These are phyloP conservation scores for Phymatotrichopsis omnivora DNA, from an alignment of 2,329 filamentous ascomycete species.

Conservation along the genomic window DNA sequence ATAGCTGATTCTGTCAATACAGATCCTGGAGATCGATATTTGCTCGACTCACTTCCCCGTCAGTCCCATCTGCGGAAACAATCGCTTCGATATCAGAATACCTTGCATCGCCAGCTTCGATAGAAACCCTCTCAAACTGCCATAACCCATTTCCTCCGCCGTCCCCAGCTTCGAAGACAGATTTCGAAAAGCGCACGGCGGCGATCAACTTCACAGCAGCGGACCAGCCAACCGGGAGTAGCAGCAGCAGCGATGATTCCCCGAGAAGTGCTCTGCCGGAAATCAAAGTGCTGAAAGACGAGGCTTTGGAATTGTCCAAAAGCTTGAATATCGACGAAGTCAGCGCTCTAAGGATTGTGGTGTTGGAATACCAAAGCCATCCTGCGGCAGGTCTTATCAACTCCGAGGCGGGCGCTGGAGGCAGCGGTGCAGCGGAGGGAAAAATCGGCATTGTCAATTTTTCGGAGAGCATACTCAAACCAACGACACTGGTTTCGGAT, in stretches of 20 bases:
- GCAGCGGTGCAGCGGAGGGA: slow-evolving; percentile 24
- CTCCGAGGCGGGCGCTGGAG: slow-evolving; percentile 14
- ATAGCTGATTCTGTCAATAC: slow-evolving; percentile 46
- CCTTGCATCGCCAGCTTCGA: slow-evolving; percentile 58
- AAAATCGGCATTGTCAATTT: slow-evolving; percentile 25
- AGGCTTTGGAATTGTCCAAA: slow-evolving; percentile 76
- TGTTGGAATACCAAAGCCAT: slow-evolving; percentile 75
- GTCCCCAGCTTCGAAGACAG: slow-evolving; percentile 53
- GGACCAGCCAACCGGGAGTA: slow-evolving; percentile 43
- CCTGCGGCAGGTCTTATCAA: slow-evolving; percentile 43
- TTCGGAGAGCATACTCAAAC: slow-evolving; percentile 2
- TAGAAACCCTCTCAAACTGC: slow-evolving; percentile 57
- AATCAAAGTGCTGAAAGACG: slow-evolving; percentile 69
- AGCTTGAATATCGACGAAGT: slow-evolving; percentile 69
- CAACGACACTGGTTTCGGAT: slow-evolving; percentile 12
- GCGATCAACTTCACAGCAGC: slow-evolving; percentile 65
- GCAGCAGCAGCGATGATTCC: slow-evolving; percentile 6
- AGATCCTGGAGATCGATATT: slow-evolving; percentile 52
- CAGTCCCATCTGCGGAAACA: slow-evolving; percentile 30
- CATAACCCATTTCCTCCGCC: slow-evolving; percentile 56
- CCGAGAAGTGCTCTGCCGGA: slow-evolving; percentile 49
- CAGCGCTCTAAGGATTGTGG: slow-evolving; percentile 65
- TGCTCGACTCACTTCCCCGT: slow-evolving; percentile 44
- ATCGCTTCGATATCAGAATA: slow-evolving; percentile 54
- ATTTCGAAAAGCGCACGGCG: slow-evolving; percentile 75